Evolutionary conservation across 306 rosid species (phyloP), one percentile per base, ranked within the genome.

Genomic region (Echinosophora koreensis): DNA sequence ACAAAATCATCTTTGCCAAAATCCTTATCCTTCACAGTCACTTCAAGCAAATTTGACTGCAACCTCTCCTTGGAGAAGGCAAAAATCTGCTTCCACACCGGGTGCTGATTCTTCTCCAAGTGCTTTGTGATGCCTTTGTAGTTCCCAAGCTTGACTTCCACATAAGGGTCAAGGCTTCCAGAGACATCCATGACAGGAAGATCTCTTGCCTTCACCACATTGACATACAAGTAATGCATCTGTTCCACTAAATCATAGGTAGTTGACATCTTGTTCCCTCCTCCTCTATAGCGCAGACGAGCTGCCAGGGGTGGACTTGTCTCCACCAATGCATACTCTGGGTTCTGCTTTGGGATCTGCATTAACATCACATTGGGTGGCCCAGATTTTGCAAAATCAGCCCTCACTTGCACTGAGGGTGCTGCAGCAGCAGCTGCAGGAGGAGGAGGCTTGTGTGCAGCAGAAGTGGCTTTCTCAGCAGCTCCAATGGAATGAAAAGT

Each of bases 91-190:
- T 77, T 87, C 99, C 99, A 95, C 16, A 86, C 87, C 0, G 99
- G 99, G 86, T 92, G 68, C 54, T 87, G 99, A 64, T 92, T 92
- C 96, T 92, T 95, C 62, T 86, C 96, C 82, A 89, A 69, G 61
- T 91, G 96, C 82, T 82, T 90, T 0, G 97, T 92, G 2, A 84
- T 13, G 0, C 99, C 99, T 69, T 28, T 95, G 88, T 94, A 94
- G 83, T 92, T 94, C 49, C 98, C 98, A 5, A 94, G 89, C 81
- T 90, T 94, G 74, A 92, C 93, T 79, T 92, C 97, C 84, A 89
- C 98, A 67, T 90, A 94, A 56, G 98, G 98, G 60, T 94, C 99
- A n/a, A 95, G 85, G 69, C 99, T 92, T 38, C 99, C 97, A 0
- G 97, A 6, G 27, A 90, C 71, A 83, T 95, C 99, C 99, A 95